Percentiles rank a stretch among this genome's conserved stretches.
These are phyloP conservation scores for Zasmidium angulare DNA, from an alignment of 2,329 filamentous ascomycete genomes.

Conservation along the genomic window DNA sequence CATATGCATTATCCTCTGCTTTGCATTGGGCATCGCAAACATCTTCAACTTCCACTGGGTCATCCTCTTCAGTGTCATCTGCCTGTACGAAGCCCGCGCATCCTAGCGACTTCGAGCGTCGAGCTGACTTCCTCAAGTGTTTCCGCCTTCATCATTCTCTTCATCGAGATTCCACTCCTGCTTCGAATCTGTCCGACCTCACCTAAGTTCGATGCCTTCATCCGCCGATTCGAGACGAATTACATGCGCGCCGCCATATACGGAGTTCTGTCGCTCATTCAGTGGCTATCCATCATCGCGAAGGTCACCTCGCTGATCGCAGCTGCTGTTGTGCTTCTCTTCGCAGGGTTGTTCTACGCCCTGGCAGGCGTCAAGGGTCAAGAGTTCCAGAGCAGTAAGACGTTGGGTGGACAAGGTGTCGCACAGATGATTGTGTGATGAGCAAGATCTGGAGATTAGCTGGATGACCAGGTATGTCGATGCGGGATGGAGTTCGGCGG, in stretches of 20 bases:
- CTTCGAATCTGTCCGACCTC: constrained; percentile 98
- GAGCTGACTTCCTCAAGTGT: constrained; percentile 36
- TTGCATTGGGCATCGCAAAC: constrained; percentile 67
- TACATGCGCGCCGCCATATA: constrained; percentile 95
- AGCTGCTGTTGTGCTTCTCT: constrained; percentile 74
- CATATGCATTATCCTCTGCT: constrained; percentile 63
- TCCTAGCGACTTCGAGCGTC: background rate
- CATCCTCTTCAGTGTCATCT: constrained; percentile 60
- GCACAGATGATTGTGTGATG: constrained; percentile 92
- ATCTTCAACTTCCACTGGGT: constrained; percentile 62
- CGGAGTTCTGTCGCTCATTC: constrained; percentile 72
- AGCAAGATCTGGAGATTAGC: background rate
- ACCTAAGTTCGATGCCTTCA: constrained; percentile 78
- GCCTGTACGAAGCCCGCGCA: constrained; percentile 42
- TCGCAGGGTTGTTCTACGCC: constrained; percentile 78
- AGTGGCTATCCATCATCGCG: constrained; percentile 76
- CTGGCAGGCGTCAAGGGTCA: constrained; percentile 79
- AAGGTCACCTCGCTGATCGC: constrained; percentile 74
- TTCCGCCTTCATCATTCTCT: constrained; percentile 51
- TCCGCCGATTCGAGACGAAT: constrained; percentile 91
- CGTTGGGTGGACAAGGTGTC: constrained; percentile 86
- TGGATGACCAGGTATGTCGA: background rate
- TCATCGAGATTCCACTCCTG: constrained; percentile 79
- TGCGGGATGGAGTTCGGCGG: background rate
- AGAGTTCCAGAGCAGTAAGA: constrained; percentile 90